A percentile compares a stretch with the other conserved stretches of the same genome.
Evolutionary conservation across 352 stramenopile genomes (phyloP).

Genomic region (Phytophthora quininea): DNA sequence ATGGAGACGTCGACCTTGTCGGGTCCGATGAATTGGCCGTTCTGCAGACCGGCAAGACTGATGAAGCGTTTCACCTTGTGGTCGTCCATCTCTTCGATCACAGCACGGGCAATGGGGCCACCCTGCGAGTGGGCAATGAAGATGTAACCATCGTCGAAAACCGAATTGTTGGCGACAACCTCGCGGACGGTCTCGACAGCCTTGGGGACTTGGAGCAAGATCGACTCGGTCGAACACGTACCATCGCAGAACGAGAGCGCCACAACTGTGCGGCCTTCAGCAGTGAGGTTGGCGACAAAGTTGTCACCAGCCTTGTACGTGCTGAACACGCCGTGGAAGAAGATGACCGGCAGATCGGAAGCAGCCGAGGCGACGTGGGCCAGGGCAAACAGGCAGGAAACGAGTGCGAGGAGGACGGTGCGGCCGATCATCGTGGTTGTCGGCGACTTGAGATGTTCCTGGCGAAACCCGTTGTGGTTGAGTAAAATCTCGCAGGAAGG

Average conservation of each 20-base stretch:
- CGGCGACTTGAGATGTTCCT: constrained; percentile 8
- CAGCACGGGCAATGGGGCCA: constrained; percentile 35
- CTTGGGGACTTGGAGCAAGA: constrained; percentile 34
- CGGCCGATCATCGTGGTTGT: constrained; percentile 12
- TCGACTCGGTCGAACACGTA: constrained; percentile 20
- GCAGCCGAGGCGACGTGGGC: constrained; percentile 4
- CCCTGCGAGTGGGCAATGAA: constrained; percentile 52
- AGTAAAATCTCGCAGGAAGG: neutral
- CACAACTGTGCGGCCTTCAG: constrained; percentile 28
- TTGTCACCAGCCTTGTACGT: constrained; percentile 21
- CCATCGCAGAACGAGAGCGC: constrained; percentile 37
- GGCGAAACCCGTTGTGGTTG: constrained; percentile 27
- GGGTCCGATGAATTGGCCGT: constrained; percentile 50
- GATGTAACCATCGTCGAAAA: constrained; percentile 44
- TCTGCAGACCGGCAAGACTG: constrained; percentile 44
- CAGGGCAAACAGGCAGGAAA: constrained; percentile 8
- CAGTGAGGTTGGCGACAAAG: constrained; percentile 33
- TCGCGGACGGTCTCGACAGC: constrained; percentile 36
- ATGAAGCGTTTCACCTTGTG: constrained; percentile 47
- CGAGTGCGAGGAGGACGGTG: constrained; percentile 16
- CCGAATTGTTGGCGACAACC: constrained; percentile 28
- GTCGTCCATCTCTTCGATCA: constrained; percentile 55
- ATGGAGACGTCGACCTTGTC: constrained; percentile 25
- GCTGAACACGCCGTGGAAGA: constrained; percentile 41
- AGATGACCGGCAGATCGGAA: constrained; percentile 37